Evolutionary conservation across 1,284 basidiomycete species (phyloP).

Genomic region (Leccinum subrobustum): DNA sequence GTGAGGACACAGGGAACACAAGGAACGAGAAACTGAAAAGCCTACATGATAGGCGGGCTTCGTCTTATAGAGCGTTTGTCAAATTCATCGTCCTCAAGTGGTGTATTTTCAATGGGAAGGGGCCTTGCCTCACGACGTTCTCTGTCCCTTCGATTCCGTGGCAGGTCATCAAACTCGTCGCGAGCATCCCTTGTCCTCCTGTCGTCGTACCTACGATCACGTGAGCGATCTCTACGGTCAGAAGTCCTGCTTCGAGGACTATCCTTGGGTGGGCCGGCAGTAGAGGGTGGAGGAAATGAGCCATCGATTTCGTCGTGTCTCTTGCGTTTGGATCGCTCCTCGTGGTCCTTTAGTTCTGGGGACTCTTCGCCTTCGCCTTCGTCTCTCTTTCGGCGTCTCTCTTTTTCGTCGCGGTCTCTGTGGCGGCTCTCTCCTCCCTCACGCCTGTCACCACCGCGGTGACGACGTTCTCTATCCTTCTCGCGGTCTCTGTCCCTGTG

Average conservation of each 20-base stretch:
- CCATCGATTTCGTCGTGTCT: slow-evolving; percentile 48
- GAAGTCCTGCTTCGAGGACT: slow-evolving; percentile 52
- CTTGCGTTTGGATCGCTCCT: slow-evolving; percentile 59
- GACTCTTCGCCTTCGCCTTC: slow-evolving; percentile 52
- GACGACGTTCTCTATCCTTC: slow-evolving; percentile 45
- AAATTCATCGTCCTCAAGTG: slow-evolving; percentile 34
- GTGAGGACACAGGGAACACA: slow-evolving; percentile 7
- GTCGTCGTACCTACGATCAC: slow-evolving; percentile 56
- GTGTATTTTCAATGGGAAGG: slow-evolving; percentile 28
- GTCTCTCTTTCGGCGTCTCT: slow-evolving; percentile 58
- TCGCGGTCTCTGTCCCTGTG: slow-evolving; percentile 48
- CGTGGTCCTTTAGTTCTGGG: slow-evolving; percentile 41
- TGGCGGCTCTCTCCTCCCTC: slow-evolving; percentile 43
- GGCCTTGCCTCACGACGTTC: slow-evolving; percentile 37
- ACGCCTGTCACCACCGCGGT: slow-evolving; percentile 49
- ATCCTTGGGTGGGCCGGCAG: slow-evolving; percentile 38
- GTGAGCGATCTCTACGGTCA: slow-evolving; percentile 53
- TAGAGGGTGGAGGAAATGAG: slow-evolving; percentile 36
- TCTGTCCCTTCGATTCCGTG: slow-evolving; percentile 40
- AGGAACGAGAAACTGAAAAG: slow-evolving; percentile 23
- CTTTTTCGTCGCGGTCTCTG: slow-evolving; percentile 47
- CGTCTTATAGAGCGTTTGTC: slow-evolving; percentile 32
- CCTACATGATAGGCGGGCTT: slow-evolving; percentile 44
- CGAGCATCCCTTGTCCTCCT: slow-evolving; percentile 48
- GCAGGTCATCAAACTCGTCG: slow-evolving; percentile 59